Evolutionary conservation across 495 filamentous ascomycete genomes (phyloP).

Genomic region (Trichoderma parareesei): DNA sequence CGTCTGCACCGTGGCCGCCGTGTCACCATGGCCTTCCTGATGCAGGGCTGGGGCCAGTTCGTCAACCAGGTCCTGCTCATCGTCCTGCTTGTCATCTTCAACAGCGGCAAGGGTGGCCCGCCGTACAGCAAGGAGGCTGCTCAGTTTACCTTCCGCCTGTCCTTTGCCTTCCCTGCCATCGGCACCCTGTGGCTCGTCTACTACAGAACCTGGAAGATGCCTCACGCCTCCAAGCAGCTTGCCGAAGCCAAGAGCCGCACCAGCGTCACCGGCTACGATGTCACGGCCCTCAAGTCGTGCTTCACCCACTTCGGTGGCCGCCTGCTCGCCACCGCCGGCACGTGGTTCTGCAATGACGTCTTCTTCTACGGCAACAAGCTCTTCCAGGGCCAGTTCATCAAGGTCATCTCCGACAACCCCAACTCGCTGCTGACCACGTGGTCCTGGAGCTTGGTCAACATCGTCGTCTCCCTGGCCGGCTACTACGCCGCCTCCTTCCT

Average conservation of each 20-base stretch:
- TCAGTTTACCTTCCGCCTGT: conserved; percentile 80
- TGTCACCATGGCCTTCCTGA: conserved; percentile 86
- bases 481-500: conserved; percentile 75
- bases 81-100: conserved; percentile 70
- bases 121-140: conserved; percentile 63
- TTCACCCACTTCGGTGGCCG: conserved; percentile 74
- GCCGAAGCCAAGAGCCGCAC: conserved; percentile 70
- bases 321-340: conserved; percentile 71
- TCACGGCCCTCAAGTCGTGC: conserved; percentile 65
- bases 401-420: conserved; percentile 51
- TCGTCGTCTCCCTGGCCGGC: conserved; percentile 69
- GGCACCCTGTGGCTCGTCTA: conserved; percentile 90
- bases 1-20: conserved; percentile 88
- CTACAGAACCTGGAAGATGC: conserved; percentile 88
- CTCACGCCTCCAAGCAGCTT: conserved; percentile 60
- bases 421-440: conserved; percentile 68
- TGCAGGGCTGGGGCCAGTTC: conserved; percentile 96
- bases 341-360: conserved; percentile 87
- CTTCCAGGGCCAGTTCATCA: conserved; percentile 81
- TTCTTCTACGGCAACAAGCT: conserved; percentile 99
- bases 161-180: conserved; percentile 75
- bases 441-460: conserved; percentile 86
- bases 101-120: conserved; percentile 60
- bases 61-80: conserved; percentile 83
- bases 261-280: conserved; percentile 80